phyloP scores from a whole-genome alignment of 176 grass and related monocot genomes.

The Poa pratensis region DNA sequence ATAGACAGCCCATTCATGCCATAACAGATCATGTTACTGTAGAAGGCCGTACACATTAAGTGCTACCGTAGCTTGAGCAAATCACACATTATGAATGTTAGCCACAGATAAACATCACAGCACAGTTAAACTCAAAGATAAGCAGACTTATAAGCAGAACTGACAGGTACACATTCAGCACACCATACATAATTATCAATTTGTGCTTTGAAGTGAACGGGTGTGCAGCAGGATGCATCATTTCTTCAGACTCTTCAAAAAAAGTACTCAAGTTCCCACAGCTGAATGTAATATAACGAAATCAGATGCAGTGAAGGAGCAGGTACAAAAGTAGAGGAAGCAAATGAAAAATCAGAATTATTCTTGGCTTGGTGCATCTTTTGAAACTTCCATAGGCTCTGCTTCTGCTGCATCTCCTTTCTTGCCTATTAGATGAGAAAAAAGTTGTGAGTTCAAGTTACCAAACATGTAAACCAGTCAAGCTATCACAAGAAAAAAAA shows the following conservation, averaged over 20 bases:
- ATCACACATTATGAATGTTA: background rate
- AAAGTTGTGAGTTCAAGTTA: background rate
- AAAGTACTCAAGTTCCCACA: slow-evolving; percentile 52
- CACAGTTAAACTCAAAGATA: background rate
- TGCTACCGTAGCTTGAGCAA: background rate
- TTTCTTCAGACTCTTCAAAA: slow-evolving; percentile 32
- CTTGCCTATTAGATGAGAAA: slow-evolving; percentile 60
- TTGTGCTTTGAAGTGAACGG: slow-evolving; percentile 33
- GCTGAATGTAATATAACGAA: slow-evolving; percentile 55
- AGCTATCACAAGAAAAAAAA: background rate
- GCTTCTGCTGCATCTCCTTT: slow-evolving; percentile 76
- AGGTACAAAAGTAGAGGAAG: slow-evolving; percentile 44
- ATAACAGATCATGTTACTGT: background rate
- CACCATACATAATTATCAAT: slow-evolving; percentile 36
- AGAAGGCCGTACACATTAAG: background rate
- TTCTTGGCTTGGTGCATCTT: slow-evolving; percentile 60
- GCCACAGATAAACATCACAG: background rate
- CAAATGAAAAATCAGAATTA: slow-evolving; percentile 49
- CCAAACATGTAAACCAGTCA: background rate
- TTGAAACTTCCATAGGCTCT: slow-evolving; percentile 71
- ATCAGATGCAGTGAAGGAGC: slow-evolving; percentile 55
- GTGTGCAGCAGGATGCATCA: slow-evolving; percentile 32
- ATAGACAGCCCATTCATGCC: background rate
- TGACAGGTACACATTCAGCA: background rate
- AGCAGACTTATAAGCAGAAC: background rate